phyloP scores from a whole-genome alignment of 345 rosid genomes.

The Eucalyptus virginea region DNA sequence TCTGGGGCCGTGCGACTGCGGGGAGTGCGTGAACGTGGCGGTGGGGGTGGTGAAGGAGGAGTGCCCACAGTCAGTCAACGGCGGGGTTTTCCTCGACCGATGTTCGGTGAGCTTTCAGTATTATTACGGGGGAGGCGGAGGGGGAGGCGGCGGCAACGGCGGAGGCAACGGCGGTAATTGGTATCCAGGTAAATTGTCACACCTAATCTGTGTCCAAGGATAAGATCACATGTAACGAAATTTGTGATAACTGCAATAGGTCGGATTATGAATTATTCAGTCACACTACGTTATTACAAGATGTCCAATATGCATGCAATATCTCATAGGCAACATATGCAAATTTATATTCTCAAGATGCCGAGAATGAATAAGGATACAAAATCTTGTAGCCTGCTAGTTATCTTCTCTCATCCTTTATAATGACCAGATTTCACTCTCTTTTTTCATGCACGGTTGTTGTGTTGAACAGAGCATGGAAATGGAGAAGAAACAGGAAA shows the following conservation, averaged over 20 bases:
- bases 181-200: not conserved
- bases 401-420: not conserved
- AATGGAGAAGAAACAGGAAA: slow-evolving; percentile 9
- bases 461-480: not conserved
- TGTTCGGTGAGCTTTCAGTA: slow-evolving; percentile 24
- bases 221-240: not conserved
- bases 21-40: slow-evolving; percentile 48
- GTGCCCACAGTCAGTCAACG: slow-evolving; percentile 34
- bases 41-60: slow-evolving; percentile 26
- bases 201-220: not conserved
- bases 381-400: not conserved
- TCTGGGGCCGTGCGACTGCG: slow-evolving; percentile 39
- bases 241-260: not conserved
- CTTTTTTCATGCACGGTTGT: not conserved
- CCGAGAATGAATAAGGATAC: not conserved
- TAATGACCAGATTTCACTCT: not conserved
- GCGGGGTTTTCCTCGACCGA: slow-evolving; percentile 20
- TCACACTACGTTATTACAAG: not conserved
- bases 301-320: not conserved
- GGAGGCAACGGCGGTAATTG: not conserved
- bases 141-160: not conserved
- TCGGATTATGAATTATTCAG: not conserved
- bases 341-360: not conserved
- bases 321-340: not conserved
- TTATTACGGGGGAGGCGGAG: slow-evolving; percentile 4